Evolutionary conservation across 805 yeast species (phyloP), one percentile per base, ranked within the genome.

Genomic region (Maudiozyma turicensis): DNA sequence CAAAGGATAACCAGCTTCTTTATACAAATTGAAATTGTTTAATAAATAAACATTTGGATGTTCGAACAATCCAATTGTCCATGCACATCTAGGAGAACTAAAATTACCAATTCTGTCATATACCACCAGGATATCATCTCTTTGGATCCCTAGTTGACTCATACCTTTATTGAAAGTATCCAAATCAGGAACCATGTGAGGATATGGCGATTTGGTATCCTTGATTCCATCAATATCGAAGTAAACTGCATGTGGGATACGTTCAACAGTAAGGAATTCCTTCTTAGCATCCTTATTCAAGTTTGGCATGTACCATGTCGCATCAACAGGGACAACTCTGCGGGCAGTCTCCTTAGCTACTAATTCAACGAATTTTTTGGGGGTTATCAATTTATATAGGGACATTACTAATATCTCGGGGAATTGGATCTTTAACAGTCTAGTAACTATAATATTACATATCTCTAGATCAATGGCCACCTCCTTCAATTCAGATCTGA

Each of bases 231-330:
- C 96, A 46, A 91, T 77, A 58, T 88, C 95, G 58, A 89, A 85
- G 65, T 74, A 87, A 3, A 80, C 79, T 0, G 96, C 75, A 8
- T 76, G 70, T 13, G 82, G 81, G 8, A 85, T 68, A 52, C 97
- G 76, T 47, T 75, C 80, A 28, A 71, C 63, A 41, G 69, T 66
- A 60, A 74, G 82, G 47, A 60, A 66, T 62, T 88, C 87, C 20
- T 74, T 71, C 38, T 64, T 66, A 0, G 84, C 90, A 54, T 77
- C 72, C 42, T 77, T 72, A 9, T 83, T 81, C 39, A 69, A 71
- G 59, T 81, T 83, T 44, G 98, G 96, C 78, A 91, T 75, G 65
- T 81, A 88, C 97, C 98, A 93, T 0, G 97, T 82, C 5, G 95
- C 80, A 65, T 91, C 99, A 20, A 91, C 70, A 0, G 95, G 83